Base-by-base conservation (phyloP, 768 basidiomycete species). In the Myochromella boudieri region DNA sequence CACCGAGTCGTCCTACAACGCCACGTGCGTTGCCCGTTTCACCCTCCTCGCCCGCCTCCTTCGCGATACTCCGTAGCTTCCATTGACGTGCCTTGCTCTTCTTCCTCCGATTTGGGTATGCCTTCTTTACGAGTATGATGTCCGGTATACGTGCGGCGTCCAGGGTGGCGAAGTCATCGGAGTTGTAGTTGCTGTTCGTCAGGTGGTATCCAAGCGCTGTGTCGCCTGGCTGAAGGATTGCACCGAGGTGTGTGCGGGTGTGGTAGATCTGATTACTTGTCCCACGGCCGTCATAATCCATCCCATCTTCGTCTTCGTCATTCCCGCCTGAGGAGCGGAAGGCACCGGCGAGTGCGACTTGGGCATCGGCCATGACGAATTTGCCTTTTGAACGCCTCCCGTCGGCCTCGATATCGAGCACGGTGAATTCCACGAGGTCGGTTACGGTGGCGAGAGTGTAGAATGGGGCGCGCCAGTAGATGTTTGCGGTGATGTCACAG, bases 231-330 rank as follows among this genome's bases (percentile, higher is more conserved):
- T 98, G 95, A 15, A 98, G 76, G 49, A 78, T 75, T 3, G 81
- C 88, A 42, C 97, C 97, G 33, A 99, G 84, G 60, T 99, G 97
- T 14, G 97, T 98, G 27, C 95, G 87, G 11, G 95, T 97, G 68
- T 97, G 94, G 70, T 81, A 92, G 51, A 95, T 97, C 56, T 86
- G 87, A 57, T 84, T 90, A 38, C 77, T 68, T 9, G 69, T 62
- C 4, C 82, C 81, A 3, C 72, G 65, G 10, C 72, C 72, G 41
- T 86, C 87, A 52, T 76, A 81, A 51, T 83, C 84, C 77, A 84
- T 81, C 66, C 74, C 70, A 36, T 76, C 76, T 14, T 64, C 67
- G 37, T 76, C 76, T 17, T 64, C 66, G n/a, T 63, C 61, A 11
- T 58, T 58, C 10, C 53, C 53, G 17, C 42, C 34, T 3, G 57